These are phyloP conservation scores for Arxiozyma heterogenica DNA, from an alignment of 1,139 yeast species.

Conservation along the genomic window DNA sequence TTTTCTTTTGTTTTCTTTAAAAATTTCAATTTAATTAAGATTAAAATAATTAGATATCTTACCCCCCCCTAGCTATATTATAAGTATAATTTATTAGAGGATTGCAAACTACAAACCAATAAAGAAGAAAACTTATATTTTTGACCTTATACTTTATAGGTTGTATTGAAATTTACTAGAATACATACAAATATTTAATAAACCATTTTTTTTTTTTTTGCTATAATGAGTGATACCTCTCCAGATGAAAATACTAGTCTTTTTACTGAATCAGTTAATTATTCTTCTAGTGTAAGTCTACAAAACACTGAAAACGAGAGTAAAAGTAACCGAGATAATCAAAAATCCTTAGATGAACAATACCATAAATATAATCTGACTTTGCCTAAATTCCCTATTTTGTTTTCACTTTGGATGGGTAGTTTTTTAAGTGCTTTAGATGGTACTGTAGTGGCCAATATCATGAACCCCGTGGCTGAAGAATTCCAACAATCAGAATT, in stretches of 20 bases:
- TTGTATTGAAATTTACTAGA: neutral
- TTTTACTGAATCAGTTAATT: slow-evolving; percentile 6
- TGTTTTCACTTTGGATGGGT: slow-evolving; percentile 39
- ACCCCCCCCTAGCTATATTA: no score
- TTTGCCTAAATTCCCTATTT: slow-evolving; percentile 28
- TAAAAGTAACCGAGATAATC: slow-evolving; percentile 4
- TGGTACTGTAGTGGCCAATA: slow-evolving; percentile 56
- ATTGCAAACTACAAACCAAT: no score
- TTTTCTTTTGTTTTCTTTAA: no score
- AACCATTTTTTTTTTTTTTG: no score
- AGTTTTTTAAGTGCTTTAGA: slow-evolving; percentile 53
- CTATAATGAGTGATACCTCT: neutral
- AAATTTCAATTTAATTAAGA: no score
- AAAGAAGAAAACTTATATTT: no score
- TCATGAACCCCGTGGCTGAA: slow-evolving; percentile 53
- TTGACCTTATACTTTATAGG: neutral
- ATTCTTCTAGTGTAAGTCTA: neutral
- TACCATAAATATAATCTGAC: slow-evolving; percentile 22
- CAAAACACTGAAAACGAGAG: slow-evolving; percentile 6
- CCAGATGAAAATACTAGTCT: slow-evolving; percentile 17
- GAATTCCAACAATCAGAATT: slow-evolving; percentile 49
- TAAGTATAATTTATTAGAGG: neutral
- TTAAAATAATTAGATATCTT: neutral
- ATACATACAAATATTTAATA: no score
- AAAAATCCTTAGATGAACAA: slow-evolving; percentile 14